Base-by-base conservation (phyloP, 2,329 filamentous ascomycete species). In the Tolypocladium cylindrosporum region DNA sequence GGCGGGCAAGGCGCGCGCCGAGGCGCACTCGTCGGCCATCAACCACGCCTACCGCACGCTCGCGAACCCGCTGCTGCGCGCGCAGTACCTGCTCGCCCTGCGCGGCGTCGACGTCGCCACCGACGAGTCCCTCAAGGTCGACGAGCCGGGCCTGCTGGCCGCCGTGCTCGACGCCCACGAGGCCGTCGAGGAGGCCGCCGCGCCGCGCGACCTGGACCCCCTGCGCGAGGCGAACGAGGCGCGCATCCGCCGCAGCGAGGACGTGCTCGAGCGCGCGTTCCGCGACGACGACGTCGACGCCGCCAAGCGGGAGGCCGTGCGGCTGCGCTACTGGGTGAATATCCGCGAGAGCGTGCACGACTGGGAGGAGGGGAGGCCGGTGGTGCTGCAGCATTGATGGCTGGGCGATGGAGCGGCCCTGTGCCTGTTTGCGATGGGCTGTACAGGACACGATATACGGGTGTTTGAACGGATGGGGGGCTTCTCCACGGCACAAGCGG, bases 31-130 rank as follows among this genome's bases (percentile, higher is more conserved):
- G 11, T 83, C 90, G 9, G 81, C 84, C 34, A 92, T 97, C 71
- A 97, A 97, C 78, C 87, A 91, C 63, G 94, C 94, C 0, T 97
- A 95, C 79, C 87, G 85, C 67, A 96, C 92, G 3, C 82, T 99
- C 0, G 77, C 83, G 55, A 84, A 87, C 64, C 92, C 94, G 19
- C 77, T 99, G 14, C 73, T 83, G 54, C 84, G 94, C 31, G 92
- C 93, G n/a, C 91, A 97, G 71, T 96, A 97, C 70, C 76, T 97
- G 7, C 81, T 97, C 4, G 75, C 87, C 60, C 80, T 86, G 56
- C 81, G 86, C 45, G 90, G 87, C 0, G 81, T 92, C 24, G 90
- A 96, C 68, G 85, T 94, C 0, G 86, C 85, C 1, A 84, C 86
- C 64, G 91, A 97, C 67, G 91, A 95, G 74, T 82, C 81, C 2